Evolutionary conservation across 306 rosid genomes (phyloP).

Genomic region (Hippophae rhamnoides): DNA sequence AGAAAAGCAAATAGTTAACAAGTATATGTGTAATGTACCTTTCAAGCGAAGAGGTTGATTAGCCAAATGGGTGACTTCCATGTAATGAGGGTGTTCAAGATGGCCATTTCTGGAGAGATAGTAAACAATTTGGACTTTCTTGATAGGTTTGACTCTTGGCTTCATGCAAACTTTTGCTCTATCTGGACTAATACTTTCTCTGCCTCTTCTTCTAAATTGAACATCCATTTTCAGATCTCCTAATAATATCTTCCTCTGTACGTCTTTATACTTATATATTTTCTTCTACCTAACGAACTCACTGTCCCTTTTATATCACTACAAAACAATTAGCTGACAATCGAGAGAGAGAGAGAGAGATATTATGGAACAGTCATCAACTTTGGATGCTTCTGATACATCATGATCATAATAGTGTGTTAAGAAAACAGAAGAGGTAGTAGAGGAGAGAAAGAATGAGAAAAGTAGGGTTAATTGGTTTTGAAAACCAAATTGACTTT

Average conservation of each 20-base stretch:
- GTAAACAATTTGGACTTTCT: slow-evolving; percentile 71
- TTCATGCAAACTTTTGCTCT: slow-evolving; percentile 41
- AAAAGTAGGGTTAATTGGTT: too few relatives aligned
- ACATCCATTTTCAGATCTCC: slow-evolving; percentile 38
- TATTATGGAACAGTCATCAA: slow-evolving; percentile 17
- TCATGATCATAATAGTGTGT: too few relatives aligned
- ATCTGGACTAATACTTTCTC: slow-evolving; percentile 49
- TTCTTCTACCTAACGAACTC: not conserved
- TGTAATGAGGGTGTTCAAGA: slow-evolving; percentile 79
- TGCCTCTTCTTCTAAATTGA: slow-evolving; percentile 34
- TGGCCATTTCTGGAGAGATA: slow-evolving; percentile 77
- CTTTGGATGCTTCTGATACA: slow-evolving; percentile 30
- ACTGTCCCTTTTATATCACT: not conserved
- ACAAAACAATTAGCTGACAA: not conserved
- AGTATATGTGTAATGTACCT: slow-evolving; percentile 22
- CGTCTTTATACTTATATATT: not conserved
- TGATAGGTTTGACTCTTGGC: slow-evolving; percentile 32
- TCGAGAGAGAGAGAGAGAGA: not conserved
- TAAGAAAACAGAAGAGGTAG: too few relatives aligned
- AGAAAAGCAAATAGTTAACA: not conserved
- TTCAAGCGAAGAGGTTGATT: slow-evolving; percentile 69
- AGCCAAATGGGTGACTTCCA: slow-evolving; percentile 54
- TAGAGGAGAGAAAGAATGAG: too few relatives aligned
- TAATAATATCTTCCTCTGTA: not conserved
- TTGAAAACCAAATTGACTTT: too few relatives aligned